phyloP scores from a whole-genome alignment of 306 rosid species.

The Echinosophora koreensis region DNA sequence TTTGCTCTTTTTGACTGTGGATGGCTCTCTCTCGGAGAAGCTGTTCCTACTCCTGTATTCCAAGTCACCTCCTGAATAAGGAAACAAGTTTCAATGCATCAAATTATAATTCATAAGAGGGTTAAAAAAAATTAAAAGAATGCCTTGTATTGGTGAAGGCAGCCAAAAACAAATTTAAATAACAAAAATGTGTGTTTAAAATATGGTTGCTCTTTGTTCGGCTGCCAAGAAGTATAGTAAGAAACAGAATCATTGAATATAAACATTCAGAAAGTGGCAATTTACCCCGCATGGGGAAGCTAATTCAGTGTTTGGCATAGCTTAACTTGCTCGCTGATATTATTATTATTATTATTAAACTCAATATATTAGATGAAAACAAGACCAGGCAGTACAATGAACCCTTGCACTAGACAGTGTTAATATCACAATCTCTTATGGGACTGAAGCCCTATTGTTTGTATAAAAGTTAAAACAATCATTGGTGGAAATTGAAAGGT shows the following conservation, averaged over 20 bases:
- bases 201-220: background rate
- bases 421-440: conserved; percentile 7
- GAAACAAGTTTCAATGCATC: conserved; percentile 48
- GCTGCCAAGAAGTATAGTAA: background rate
- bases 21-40: conserved; percentile 95
- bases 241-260: background rate
- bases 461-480: background rate
- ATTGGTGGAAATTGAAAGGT: conserved; percentile 24
- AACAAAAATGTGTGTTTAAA: background rate
- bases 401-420: conserved; percentile 22
- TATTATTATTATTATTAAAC: too few relatives aligned
- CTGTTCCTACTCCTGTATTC: conserved; percentile 83
- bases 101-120: conserved; percentile 15
- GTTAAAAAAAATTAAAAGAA: background rate
- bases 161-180: conserved; percentile 10
- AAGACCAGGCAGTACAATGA: conserved; percentile 13
- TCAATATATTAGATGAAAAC: background rate
- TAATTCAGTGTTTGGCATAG: conserved; percentile 8
- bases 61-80: conserved; percentile 73
- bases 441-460: background rate
- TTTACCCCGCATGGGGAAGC: too few relatives aligned
- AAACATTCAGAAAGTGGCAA: background rate
- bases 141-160: conserved; percentile 29
- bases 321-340: background rate
- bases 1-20: conserved; percentile 93